Evolutionary conservation across 805 yeast species (phyloP).

Genomic region (Zygosaccharomyces lentus): DNA sequence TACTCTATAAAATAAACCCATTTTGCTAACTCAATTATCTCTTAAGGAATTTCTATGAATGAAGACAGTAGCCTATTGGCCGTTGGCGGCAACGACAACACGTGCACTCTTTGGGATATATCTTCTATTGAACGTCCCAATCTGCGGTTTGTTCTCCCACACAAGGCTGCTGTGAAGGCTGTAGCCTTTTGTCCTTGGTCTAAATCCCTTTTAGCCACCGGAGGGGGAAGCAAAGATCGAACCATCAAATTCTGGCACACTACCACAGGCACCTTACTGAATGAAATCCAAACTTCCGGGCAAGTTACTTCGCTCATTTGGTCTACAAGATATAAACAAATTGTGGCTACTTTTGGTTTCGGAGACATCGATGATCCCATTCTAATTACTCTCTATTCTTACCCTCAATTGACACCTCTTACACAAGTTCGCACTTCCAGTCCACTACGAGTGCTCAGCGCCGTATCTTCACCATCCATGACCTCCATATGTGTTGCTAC

Average conservation of each 20-base stretch:
- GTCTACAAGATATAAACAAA: slow-evolving; percentile 60
- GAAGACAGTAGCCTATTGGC: slow-evolving; percentile 55
- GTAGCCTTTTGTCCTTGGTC: slow-evolving; percentile 91
- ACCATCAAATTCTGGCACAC: slow-evolving; percentile 87
- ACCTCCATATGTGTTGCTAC: slow-evolving; percentile 66
- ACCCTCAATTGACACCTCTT: slow-evolving; percentile 55
- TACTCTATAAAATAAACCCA: background rate
- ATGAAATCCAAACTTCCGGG: slow-evolving; percentile 52
- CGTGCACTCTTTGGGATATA: slow-evolving; percentile 74
- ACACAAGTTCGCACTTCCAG: slow-evolving; percentile 47
- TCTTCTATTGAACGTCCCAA: slow-evolving; percentile 39
- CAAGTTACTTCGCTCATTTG: slow-evolving; percentile 80
- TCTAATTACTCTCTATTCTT: slow-evolving; percentile 57
- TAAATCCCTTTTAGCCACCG: slow-evolving; percentile 73
- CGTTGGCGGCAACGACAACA: slow-evolving; percentile 81
- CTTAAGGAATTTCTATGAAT: slow-evolving; percentile 55
- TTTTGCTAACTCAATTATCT: background rate
- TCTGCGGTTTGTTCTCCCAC: slow-evolving; percentile 50
- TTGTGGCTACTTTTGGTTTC: slow-evolving; percentile 80
- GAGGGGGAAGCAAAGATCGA: slow-evolving; percentile 84
- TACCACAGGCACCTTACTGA: slow-evolving; percentile 64
- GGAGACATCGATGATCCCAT: slow-evolving; percentile 50
- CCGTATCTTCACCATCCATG: slow-evolving; percentile 62
- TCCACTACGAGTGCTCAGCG: slow-evolving; percentile 58
- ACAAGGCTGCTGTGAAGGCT: slow-evolving; percentile 86